phyloP scores from a whole-genome alignment of 208 protist genomes.

The Crithidia bombi region DNA sequence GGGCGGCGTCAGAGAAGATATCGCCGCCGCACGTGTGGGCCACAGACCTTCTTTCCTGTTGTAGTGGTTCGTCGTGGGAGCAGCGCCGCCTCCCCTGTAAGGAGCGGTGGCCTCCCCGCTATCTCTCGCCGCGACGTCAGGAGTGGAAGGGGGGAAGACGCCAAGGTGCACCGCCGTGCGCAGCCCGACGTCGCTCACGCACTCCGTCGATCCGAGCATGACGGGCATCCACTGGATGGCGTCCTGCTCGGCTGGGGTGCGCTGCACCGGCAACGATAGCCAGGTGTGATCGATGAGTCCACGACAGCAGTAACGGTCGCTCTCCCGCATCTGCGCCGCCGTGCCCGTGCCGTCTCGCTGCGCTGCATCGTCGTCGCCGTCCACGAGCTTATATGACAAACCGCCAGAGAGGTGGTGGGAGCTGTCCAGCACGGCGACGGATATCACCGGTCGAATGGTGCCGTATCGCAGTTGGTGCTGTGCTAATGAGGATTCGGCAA shows the following conservation, averaged over 20 bases:
- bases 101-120: neutral
- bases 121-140: neutral
- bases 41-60: conserved; percentile 12
- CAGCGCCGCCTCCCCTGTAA: neutral
- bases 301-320: conserved; percentile 42
- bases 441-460: conserved; percentile 65
- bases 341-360: neutral
- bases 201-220: conserved; percentile 69
- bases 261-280: conserved; percentile 65
- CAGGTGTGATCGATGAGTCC: conserved; percentile 77
- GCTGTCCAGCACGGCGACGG: conserved; percentile 61
- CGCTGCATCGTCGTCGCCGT: neutral
- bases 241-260: conserved; percentile 48
- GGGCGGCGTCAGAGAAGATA: conserved; percentile 26
- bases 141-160: conserved; percentile 43
- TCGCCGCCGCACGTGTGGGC: conserved; percentile 35
- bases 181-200: conserved; percentile 65
- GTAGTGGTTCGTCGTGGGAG: neutral
- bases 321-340: conserved; percentile 15
- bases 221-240: conserved; percentile 76
- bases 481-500: conserved; percentile 61
- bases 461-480: conserved; percentile 75
- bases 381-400: neutral
- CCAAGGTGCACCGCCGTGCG: conserved; percentile 75
- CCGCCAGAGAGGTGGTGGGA: neutral